Evolutionary conservation across 495 filamentous ascomycete genomes (phyloP).

Genomic region (Glonium stellatum): DNA sequence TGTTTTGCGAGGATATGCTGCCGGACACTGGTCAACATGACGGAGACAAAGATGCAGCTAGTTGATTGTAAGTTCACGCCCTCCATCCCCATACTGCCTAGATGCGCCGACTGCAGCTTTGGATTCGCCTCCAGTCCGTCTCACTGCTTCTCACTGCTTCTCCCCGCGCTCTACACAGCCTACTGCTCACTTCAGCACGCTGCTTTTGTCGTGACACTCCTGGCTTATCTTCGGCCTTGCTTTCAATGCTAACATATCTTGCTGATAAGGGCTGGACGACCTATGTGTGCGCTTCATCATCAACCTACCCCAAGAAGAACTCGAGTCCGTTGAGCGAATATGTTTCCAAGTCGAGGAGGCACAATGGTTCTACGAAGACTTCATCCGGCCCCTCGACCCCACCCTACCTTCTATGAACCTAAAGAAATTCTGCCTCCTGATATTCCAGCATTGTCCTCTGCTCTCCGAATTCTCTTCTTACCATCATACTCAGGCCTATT

Average conservation of each 20-base stretch:
- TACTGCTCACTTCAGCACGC: not conserved
- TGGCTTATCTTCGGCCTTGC: not conserved
- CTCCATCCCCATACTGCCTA: not conserved
- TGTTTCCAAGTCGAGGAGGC: constrained; percentile 98
- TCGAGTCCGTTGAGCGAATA: constrained; percentile 81
- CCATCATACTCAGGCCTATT: constrained; percentile 71
- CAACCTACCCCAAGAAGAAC: constrained; percentile 85
- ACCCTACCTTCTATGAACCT: constrained; percentile 76
- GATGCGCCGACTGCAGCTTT: not conserved
- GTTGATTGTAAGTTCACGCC: constrained; percentile 66
- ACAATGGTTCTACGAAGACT: constrained; percentile 99
- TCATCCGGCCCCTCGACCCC: constrained; percentile 85
- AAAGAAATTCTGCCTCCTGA: constrained; percentile 71
- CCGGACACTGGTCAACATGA: constrained; percentile 51
- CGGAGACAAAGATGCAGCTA: constrained; percentile 72
- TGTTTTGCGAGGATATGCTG: constrained; percentile 21
- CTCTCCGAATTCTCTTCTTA: constrained; percentile 72
- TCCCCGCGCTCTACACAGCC: not conserved
- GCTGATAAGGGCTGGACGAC: constrained; percentile 75
- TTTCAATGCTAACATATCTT: not conserved
- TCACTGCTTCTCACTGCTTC: not conserved
- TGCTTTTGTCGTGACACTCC: not conserved
- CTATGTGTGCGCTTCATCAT: constrained; percentile 93
- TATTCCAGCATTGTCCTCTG: constrained; percentile 88
- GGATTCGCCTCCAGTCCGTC: too few species aligned